phyloP scores from a whole-genome alignment of 768 basidiomycete species.

The Boletus tomentosulus region DNA sequence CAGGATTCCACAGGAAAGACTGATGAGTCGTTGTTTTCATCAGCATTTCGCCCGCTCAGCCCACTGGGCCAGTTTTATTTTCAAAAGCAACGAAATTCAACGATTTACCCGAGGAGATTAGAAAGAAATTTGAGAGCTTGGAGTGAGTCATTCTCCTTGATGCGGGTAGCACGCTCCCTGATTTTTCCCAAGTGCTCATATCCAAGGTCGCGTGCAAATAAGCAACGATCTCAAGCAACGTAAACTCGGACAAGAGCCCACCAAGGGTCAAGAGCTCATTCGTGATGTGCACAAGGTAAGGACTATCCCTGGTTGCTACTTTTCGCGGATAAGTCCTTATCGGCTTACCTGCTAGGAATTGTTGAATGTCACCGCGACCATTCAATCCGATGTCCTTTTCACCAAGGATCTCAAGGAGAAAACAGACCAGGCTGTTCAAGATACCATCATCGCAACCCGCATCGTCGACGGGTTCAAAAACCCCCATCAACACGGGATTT shows the following conservation, averaged over 20 bases:
- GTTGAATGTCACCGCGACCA: conserved; percentile 53
- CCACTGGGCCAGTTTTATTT: conserved; percentile 27
- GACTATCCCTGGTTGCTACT: neutral
- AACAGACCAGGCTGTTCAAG: conserved; percentile 75
- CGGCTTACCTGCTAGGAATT: conserved; percentile 50
- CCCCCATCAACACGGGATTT: conserved; percentile 63
- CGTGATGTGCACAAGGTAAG: conserved; percentile 62
- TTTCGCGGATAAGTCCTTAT: neutral
- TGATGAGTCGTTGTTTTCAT: conserved; percentile 1
- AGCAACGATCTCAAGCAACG: conserved; percentile 74
- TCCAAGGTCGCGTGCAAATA: conserved; percentile 77
- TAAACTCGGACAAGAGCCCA: conserved; percentile 70
- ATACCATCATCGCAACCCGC: conserved; percentile 71
- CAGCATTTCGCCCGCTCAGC: conserved; percentile 30
- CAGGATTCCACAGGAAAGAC: neutral
- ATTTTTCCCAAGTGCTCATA: conserved; percentile 47
- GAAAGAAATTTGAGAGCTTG: conserved; percentile 59
- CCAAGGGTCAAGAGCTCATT: conserved; percentile 68
- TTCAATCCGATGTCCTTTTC: conserved; percentile 62
- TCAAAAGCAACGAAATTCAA: conserved; percentile 72
- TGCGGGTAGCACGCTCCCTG: neutral
- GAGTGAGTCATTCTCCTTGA: conserved; percentile 48
- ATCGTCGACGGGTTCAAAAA: conserved; percentile 78
- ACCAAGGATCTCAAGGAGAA: conserved; percentile 70
- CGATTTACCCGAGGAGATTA: conserved; percentile 68